Evolutionary conservation across 208 protist genomes (phyloP).

Genomic region (Trypanosoma cruzi): DNA sequence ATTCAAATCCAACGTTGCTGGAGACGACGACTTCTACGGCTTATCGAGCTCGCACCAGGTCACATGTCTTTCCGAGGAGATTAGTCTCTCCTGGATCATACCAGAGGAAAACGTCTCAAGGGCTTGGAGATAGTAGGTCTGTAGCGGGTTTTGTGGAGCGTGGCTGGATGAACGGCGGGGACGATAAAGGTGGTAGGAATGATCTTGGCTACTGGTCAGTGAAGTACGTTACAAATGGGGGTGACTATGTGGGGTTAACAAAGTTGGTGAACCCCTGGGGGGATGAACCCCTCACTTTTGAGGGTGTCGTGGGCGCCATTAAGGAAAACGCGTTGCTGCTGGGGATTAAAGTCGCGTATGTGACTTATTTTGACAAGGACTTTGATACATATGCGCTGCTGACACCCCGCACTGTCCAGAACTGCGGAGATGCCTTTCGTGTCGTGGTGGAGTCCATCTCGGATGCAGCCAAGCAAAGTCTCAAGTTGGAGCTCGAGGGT

Average conservation of each 20-base stretch:
- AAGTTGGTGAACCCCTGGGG: slow-evolving; percentile 11
- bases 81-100: neutral
- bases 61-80: neutral
- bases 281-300: slow-evolving; percentile 12
- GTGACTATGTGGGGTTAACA: slow-evolving; percentile 1
- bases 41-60: neutral
- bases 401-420: slow-evolving; percentile 14
- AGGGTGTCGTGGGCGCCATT: slow-evolving; percentile 14
- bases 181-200: neutral
- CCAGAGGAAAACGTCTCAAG: neutral
- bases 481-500: neutral
- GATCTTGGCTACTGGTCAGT: slow-evolving; percentile 23
- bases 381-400: slow-evolving; percentile 23
- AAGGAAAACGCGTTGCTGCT: slow-evolving; percentile 5
- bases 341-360: slow-evolving; percentile 8
- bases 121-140: neutral
- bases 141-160: neutral
- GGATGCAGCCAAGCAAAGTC: neutral
- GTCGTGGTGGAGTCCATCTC: slow-evolving; percentile 11
- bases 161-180: no score
- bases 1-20: slow-evolving; percentile 19
- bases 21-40: neutral
- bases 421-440: slow-evolving; percentile 7
- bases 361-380: slow-evolving; percentile 29
- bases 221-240: neutral